phyloP scores from a whole-genome alignment of 192 early-diverging fungal species.

The Geranomyces variabilis region DNA sequence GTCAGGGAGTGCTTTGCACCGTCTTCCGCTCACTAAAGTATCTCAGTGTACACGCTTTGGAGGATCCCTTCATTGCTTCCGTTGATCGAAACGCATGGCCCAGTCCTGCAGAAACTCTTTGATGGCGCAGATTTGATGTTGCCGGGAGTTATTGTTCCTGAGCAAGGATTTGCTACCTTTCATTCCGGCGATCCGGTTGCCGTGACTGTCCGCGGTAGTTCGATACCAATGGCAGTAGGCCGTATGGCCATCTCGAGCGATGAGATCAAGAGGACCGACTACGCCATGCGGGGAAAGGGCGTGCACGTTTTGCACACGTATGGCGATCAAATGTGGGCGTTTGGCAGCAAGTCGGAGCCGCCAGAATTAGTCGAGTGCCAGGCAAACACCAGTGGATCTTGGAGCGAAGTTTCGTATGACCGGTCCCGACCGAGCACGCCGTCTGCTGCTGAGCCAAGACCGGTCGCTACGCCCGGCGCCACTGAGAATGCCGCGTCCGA shows the following conservation, averaged over 20 bases:
- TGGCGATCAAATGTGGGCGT: slow-evolving; percentile 76
- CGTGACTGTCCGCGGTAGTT: slow-evolving; percentile 56
- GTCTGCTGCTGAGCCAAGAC: neutral
- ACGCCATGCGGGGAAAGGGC: slow-evolving; percentile 77
- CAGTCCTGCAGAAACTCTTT: slow-evolving; percentile 72
- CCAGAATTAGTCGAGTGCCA: slow-evolving; percentile 23
- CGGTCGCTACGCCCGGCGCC: neutral
- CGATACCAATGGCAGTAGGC: slow-evolving; percentile 69
- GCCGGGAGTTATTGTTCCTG: slow-evolving; percentile 65
- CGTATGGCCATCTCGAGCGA: slow-evolving; percentile 59
- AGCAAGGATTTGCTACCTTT: slow-evolving; percentile 46
- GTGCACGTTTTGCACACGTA: slow-evolving; percentile 76
- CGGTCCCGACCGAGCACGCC: slow-evolving; percentile 6
- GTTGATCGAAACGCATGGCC: slow-evolving; percentile 66
- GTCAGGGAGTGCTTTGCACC: neutral
- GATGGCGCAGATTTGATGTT: slow-evolving; percentile 86
- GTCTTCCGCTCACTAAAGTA: neutral
- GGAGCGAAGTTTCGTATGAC: slow-evolving; percentile 15
- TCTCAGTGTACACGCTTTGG: slow-evolving; percentile 78
- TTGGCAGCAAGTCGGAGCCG: slow-evolving; percentile 32
- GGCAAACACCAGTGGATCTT: slow-evolving; percentile 18
- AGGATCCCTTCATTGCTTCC: slow-evolving; percentile 67
- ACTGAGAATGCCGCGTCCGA: neutral
- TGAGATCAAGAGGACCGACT: slow-evolving; percentile 47
- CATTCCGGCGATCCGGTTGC: slow-evolving; percentile 58